Evolutionary conservation across 2,329 filamentous ascomycete genomes (phyloP), one percentile per base, ranked within the genome.

Genomic region (Colletotrichum sp.): DNA sequence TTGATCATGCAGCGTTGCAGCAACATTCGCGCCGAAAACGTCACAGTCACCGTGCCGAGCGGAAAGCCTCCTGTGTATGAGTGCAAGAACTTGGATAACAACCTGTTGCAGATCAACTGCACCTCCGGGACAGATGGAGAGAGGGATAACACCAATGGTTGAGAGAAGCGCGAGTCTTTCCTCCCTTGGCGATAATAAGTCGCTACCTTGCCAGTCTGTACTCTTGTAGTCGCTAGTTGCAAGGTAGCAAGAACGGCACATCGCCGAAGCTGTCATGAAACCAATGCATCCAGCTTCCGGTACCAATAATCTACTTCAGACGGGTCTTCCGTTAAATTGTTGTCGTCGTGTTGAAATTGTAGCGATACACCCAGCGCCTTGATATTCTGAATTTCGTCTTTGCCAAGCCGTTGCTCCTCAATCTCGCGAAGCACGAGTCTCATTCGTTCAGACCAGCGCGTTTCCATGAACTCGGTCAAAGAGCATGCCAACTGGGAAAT

Each of bases 1-100:
- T 3, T 6, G 29, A 22, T 30, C n/a, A 65, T 49, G 0, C 70
- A 82, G 77, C 76, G 77, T 11, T 87, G 85, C 71, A 82, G 81
- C 59, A 86, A 91, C 75, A 92, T 93, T 78, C 84, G 84, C 13
- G 84, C 85, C 0, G 81, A 82, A 30, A 83, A 86, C 65, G 88
- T 91, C 44, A 81, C 86, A 39, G 87, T 91, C 6, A 81, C 82
- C 25, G 88, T 87, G 70, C 89, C 89, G 1, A 87, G 82, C 59
- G 89, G 88, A 6, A 83, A 84, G 6, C 82, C 83, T 9, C 81
- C 88, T 55, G 77, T 82, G 36, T 89, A 85, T 75, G 81, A 84
- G 30, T 89, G 88, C 78, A 85, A 84, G 11, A 89, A 88, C 79
- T 83, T 87, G 30, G 74, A 78, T 25, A 55, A 71, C 9, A 52